A percentile compares a stretch with the other conserved stretches of the same genome.
phyloP scores from a whole-genome alignment of 2,329 filamentous ascomycete genomes.

The Cercospora nicotianae region DNA sequence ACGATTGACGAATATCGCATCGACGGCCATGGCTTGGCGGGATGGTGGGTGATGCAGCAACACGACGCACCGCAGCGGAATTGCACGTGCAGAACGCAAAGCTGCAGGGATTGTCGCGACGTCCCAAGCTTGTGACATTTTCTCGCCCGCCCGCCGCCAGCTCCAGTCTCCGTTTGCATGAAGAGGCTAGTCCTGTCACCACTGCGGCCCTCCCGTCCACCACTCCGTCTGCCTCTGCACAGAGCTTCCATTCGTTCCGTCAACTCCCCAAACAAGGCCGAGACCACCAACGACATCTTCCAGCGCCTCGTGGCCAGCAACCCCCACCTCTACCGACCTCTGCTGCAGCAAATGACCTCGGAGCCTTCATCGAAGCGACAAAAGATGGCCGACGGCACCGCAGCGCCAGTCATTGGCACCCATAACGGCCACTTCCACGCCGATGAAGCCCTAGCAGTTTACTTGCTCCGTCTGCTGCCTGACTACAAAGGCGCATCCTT shows the following conservation, averaged over 20 bases:
- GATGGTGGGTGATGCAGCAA: neutral
- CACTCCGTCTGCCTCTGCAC: constrained; percentile 1
- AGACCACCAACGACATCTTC: constrained; percentile 16
- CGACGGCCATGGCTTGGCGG: neutral
- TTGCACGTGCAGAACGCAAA: neutral
- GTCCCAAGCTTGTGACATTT: constrained; percentile 1
- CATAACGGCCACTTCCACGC: constrained; percentile 99
- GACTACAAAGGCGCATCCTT: constrained; percentile 72
- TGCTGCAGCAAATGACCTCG: constrained; percentile 24
- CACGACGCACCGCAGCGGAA: neutral
- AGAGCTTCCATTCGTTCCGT: neutral
- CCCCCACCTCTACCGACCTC: constrained; percentile 20
- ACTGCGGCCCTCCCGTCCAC: neutral
- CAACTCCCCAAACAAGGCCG: constrained; percentile 10
- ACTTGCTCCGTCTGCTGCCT: constrained; percentile 88
- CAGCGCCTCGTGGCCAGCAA: constrained; percentile 19
- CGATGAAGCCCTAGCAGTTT: constrained; percentile 94
- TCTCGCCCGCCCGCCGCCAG: neutral
- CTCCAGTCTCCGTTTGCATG: constrained; percentile 10
- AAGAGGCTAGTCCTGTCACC: neutral
- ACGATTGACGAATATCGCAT: neutral
- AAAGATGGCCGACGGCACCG: constrained; percentile 62
- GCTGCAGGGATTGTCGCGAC: constrained; percentile 1
- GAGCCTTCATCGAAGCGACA: constrained; percentile 67
- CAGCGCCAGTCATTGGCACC: constrained; percentile 69